Conservation (phyloP, 148 eudicot genomes). For the Rhododendron ferrugineum region DNA sequence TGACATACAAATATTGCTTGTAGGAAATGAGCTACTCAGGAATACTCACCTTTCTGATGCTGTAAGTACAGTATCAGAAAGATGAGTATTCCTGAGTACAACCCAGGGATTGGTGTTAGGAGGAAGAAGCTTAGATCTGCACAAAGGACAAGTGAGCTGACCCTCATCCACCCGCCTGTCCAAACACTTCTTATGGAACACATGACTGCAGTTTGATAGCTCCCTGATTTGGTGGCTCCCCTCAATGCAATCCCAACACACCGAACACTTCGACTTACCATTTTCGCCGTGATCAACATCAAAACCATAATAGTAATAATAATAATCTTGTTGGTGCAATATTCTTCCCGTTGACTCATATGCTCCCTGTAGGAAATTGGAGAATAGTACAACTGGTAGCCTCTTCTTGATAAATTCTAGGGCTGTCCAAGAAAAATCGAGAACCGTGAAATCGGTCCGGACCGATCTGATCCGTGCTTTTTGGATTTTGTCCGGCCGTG, state of each 20-base stretch:
- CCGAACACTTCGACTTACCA: not conserved
- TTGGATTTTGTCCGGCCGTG: too few species aligned
- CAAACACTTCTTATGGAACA: slow-evolving; percentile 30
- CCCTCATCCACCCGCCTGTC: slow-evolving; percentile 34
- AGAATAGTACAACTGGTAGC: not conserved
- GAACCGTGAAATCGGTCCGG: too few species aligned
- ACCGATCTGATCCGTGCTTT: too few species aligned
- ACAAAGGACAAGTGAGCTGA: slow-evolving; percentile 32
- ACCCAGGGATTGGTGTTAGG: slow-evolving; percentile 14
- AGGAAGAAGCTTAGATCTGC: slow-evolving; percentile 34
- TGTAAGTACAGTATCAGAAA: not conserved
- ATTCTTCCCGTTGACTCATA: not conserved
- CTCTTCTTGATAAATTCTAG: slow-evolving; percentile 5
- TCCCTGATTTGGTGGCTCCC: slow-evolving; percentile 18
- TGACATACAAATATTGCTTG: too few species aligned
- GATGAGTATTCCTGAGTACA: not conserved
- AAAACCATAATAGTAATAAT: not conserved
- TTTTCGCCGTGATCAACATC: not conserved
- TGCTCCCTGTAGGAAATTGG: not conserved
- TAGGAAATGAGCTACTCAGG: too few species aligned
- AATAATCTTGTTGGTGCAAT: not conserved
- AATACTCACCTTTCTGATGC: too few species aligned
- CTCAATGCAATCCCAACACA: slow-evolving; percentile 15
- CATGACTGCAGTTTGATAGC: slow-evolving; percentile 26
- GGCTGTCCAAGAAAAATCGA: too few species aligned